Conservation (phyloP, 2,329 filamentous ascomycete genomes). For the Davidsoniella virescens region DNA sequence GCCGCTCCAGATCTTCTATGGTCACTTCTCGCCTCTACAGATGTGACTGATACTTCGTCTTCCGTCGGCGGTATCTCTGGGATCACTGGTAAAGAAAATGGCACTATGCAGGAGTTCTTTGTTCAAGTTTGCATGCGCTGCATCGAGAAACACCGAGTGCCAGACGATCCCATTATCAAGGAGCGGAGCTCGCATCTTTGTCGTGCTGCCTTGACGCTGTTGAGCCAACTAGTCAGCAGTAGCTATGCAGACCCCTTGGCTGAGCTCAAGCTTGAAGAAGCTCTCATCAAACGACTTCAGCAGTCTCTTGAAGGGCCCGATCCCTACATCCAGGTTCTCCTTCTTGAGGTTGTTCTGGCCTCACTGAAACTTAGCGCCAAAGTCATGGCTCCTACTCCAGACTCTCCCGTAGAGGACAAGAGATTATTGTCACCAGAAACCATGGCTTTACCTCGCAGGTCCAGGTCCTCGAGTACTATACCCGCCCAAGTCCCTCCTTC, state of each 20-base stretch:
- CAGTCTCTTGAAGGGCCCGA: slow-evolving; percentile 45
- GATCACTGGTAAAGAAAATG: slow-evolving; percentile 34
- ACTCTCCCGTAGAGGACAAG: slow-evolving; percentile 36
- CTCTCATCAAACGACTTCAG: slow-evolving; percentile 52
- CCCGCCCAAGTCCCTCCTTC: background rate
- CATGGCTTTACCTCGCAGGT: no score
- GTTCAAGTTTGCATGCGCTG: slow-evolving; percentile 49
- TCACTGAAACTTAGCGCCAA: slow-evolving; percentile 47
- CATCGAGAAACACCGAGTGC: slow-evolving; percentile 29
- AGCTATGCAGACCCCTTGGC: slow-evolving; percentile 43
- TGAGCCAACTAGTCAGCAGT: slow-evolving; percentile 52
- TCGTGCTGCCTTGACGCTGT: slow-evolving; percentile 50
- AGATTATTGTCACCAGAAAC: background rate
- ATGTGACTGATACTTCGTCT: slow-evolving; percentile 31
- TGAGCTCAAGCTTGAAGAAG: slow-evolving; percentile 50
- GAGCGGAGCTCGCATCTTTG: slow-evolving; percentile 50
- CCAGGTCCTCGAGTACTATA: background rate
- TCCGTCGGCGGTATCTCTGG: slow-evolving; percentile 24
- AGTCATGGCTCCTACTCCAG: slow-evolving; percentile 33
- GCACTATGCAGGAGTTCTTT: slow-evolving; percentile 52
- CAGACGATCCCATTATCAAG: slow-evolving; percentile 20
- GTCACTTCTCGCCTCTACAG: slow-evolving; percentile 50
- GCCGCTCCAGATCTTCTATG: slow-evolving; percentile 54
- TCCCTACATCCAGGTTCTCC: slow-evolving; percentile 55
- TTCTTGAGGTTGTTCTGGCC: slow-evolving; percentile 64